These are phyloP conservation scores for Metschnikowia orientalis DNA, from an alignment of 805 yeast genomes.

Conservation along the genomic window DNA sequence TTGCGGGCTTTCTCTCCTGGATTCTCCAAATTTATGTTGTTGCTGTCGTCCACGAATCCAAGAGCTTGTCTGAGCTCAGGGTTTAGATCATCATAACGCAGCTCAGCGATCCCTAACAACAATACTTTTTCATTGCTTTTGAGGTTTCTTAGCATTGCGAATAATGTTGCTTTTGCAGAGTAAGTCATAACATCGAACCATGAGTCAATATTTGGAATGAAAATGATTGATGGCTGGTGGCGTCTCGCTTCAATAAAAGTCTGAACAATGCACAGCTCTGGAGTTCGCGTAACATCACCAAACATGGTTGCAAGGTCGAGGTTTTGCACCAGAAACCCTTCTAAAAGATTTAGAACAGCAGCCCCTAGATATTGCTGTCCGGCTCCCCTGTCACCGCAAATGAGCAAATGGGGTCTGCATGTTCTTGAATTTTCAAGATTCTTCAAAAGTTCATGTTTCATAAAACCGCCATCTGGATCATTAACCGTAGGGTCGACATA, in stretches of 20 bases:
- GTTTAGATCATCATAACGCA: constrained; percentile 35
- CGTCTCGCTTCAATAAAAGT: constrained; percentile 81
- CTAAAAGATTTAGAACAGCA: constrained; percentile 76
- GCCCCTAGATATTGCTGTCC: constrained; percentile 86
- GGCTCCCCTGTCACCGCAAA: constrained; percentile 70
- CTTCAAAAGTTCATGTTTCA: constrained; percentile 56
- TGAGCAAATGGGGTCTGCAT: constrained; percentile 74
- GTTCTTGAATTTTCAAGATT: constrained; percentile 55
- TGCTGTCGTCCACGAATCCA: constrained; percentile 47
- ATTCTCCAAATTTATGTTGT: constrained; percentile 40
- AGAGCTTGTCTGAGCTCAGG: constrained; percentile 51
- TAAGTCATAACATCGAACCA: constrained; percentile 69
- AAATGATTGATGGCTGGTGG: constrained; percentile 82
- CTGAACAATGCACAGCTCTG: constrained; percentile 81
- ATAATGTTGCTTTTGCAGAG: constrained; percentile 66
- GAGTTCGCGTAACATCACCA: constrained; percentile 73
- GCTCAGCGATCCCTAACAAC: constrained; percentile 67
- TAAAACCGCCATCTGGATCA: constrained; percentile 62
- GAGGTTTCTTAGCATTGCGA: constrained; percentile 63
- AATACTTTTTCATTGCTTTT: constrained; percentile 70
- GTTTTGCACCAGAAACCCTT: constrained; percentile 85
- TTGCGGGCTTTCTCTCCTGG: constrained; percentile 48
- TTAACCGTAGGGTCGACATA: constrained; percentile 54
- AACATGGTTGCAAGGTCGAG: constrained; percentile 74
- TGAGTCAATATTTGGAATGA: constrained; percentile 75